Conservation (phyloP, 208 protist genomes). For the Crithidia acanthocephali region DNA sequence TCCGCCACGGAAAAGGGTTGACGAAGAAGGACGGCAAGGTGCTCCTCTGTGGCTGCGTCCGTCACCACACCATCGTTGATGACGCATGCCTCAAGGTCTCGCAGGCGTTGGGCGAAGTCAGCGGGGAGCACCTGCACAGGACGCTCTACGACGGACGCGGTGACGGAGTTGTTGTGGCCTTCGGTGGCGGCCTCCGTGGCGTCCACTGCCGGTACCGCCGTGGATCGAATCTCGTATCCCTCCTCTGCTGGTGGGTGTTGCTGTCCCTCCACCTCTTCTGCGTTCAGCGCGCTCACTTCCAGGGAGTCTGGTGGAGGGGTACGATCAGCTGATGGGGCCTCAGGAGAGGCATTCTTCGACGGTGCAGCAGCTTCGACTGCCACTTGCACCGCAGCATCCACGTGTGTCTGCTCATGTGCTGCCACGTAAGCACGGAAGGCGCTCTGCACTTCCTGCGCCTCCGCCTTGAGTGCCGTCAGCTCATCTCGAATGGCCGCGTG, state of each 20-base stretch:
- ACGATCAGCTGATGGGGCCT: background rate
- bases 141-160: background rate
- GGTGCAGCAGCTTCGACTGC: background rate
- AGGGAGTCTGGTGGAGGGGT: background rate
- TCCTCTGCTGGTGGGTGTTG: background rate
- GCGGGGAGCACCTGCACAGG: background rate
- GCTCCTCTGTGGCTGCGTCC: background rate
- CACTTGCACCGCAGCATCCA: background rate
- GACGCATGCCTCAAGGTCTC: background rate
- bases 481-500: background rate
- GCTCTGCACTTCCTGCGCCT: background rate
- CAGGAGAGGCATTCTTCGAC: background rate
- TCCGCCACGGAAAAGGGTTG: background rate
- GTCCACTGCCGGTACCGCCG: too few species aligned
- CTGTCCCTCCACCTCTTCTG: background rate
- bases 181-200: too few species aligned
- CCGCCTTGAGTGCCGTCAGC: background rate
- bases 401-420: background rate
- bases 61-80: background rate
- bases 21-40: background rate
- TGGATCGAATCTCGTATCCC: background rate
- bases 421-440: background rate
- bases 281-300: constrained; percentile 14
- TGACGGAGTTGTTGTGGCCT: background rate
- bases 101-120: constrained; percentile 1